A percentile compares a stretch with the other conserved stretches of the same genome.
These are phyloP conservation scores for Pinus tabuliformis DNA, from an alignment of 75 land plant genomes.

Conservation along the genomic window DNA sequence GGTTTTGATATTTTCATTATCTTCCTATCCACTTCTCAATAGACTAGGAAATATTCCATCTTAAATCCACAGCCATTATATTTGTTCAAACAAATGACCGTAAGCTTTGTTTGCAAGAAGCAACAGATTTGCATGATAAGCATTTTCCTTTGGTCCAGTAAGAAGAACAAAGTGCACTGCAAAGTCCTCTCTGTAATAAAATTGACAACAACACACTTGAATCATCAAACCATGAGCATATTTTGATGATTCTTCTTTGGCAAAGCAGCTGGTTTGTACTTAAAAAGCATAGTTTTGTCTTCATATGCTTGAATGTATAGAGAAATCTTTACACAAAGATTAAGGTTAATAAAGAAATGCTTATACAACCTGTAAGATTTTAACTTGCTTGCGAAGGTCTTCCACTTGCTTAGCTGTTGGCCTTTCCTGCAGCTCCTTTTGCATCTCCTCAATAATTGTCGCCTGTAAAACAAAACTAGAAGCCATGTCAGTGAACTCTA, in stretches of 20 bases:
- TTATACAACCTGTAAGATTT: slow-evolving; percentile 83
- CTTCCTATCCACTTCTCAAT: not conserved
- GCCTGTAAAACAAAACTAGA: slow-evolving; percentile 41
- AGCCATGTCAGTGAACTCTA: not conserved
- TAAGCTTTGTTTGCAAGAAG: not conserved
- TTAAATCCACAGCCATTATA: no score
- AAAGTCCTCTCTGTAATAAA: not conserved
- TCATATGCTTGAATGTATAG: not conserved
- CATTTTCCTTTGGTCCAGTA: not conserved
- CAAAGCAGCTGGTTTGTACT: not conserved
- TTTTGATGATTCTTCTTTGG: not conserved
- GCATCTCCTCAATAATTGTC: slow-evolving; percentile 54
- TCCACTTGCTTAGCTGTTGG: slow-evolving; percentile 91
- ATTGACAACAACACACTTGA: not conserved
- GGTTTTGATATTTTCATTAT: not conserved
- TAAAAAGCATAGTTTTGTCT: not conserved
- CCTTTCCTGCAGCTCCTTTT: slow-evolving; percentile 78
- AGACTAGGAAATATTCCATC: not conserved
- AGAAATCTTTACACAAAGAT: not conserved
- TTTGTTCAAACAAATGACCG: not conserved
- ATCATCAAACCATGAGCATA: not conserved
- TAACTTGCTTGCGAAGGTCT: slow-evolving; percentile 91
- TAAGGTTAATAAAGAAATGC: not conserved
- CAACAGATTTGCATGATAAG: not conserved
- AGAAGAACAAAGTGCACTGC: not conserved